A percentile compares a stretch with the other conserved stretches of the same genome.
Evolutionary conservation across 2,329 filamentous ascomycete genomes (phyloP).

Genomic region (Hypoxylon sp.): DNA sequence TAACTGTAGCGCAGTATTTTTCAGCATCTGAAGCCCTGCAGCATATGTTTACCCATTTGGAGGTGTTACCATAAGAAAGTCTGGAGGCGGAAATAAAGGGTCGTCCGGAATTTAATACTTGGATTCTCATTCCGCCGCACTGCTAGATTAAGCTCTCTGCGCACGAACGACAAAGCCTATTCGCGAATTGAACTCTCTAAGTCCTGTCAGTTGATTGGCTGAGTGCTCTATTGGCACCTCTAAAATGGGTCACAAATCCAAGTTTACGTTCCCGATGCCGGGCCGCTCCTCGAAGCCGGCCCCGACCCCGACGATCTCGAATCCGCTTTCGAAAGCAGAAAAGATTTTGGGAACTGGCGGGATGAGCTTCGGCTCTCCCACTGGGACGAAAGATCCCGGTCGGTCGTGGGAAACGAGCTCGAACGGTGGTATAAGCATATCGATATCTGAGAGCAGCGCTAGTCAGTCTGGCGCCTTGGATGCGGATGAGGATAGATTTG

Average conservation of each 20-base stretch:
- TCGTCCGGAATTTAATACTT: conserved; percentile 8
- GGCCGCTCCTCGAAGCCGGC: conserved; percentile 62
- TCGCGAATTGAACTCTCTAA: neutral
- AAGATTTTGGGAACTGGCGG: conserved; percentile 65
- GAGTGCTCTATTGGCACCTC: neutral
- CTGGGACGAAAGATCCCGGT: conserved; percentile 35
- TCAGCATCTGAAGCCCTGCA: conserved; percentile 15
- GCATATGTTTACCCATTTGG: conserved; percentile 6
- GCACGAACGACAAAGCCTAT: conserved; percentile 13
- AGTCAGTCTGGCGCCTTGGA: conserved; percentile 53
- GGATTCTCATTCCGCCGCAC: neutral
- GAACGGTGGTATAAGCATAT: conserved; percentile 62
- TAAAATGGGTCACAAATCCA: conserved; percentile 60
- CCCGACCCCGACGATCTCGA: conserved; percentile 52
- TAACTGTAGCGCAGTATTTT: conserved; percentile 18
- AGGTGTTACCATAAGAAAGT: conserved; percentile 17
- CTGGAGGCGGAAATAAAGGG: conserved; percentile 22
- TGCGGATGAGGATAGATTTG: conserved; percentile 46
- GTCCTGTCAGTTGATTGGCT: conserved; percentile 6
- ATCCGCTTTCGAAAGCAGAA: conserved; percentile 66
- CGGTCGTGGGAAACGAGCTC: conserved; percentile 62
- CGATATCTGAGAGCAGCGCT: conserved; percentile 60
- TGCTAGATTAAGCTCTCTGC: conserved; percentile 1
- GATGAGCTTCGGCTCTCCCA: conserved; percentile 59
- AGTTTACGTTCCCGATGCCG: conserved; percentile 66